A percentile compares a stretch with the other conserved stretches of the same genome.
These are phyloP conservation scores for Apophysomyces elegans DNA, from an alignment of 371 early-diverging fungal species.

Conservation along the genomic window DNA sequence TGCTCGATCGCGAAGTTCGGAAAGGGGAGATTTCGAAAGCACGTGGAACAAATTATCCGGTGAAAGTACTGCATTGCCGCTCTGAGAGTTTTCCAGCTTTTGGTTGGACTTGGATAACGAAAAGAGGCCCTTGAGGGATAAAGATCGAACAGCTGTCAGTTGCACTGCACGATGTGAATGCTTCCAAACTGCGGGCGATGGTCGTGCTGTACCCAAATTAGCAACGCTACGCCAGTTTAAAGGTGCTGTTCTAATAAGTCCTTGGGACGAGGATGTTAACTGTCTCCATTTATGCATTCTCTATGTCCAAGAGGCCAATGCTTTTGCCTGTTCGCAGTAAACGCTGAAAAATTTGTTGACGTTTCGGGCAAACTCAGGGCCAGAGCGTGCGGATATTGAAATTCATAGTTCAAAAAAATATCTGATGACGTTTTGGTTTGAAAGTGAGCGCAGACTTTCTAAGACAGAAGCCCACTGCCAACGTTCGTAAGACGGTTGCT, in stretches of 20 bases:
- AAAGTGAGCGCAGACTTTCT: too few relatives aligned
- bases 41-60: constrained; percentile 74
- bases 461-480: too few relatives aligned
- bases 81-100: background rate
- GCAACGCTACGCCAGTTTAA: background rate
- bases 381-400: too few relatives aligned
- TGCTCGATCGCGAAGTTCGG: constrained; percentile 71
- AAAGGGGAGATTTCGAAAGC: constrained; percentile 73
- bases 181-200: background rate
- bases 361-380: too few relatives aligned
- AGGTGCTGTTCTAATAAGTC: background rate
- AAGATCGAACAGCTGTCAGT: constrained; percentile 29
- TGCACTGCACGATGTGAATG: constrained; percentile 1
- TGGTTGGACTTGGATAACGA: constrained; percentile 8
- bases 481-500: too few relatives aligned
- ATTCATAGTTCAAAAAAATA: too few relatives aligned
- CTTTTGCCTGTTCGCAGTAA: too few relatives aligned
- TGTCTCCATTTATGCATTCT: constrained; percentile 14
- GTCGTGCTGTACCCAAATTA: background rate
- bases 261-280: constrained; percentile 10
- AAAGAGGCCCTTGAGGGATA: constrained; percentile 44
- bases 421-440: too few relatives aligned
- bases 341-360: too few relatives aligned
- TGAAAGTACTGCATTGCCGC: constrained; percentile 40
- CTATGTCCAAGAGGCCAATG: background rate